Evolutionary conservation across 2,329 filamentous ascomycete genomes (phyloP).

Genomic region (Monosporascus sp.): DNA sequence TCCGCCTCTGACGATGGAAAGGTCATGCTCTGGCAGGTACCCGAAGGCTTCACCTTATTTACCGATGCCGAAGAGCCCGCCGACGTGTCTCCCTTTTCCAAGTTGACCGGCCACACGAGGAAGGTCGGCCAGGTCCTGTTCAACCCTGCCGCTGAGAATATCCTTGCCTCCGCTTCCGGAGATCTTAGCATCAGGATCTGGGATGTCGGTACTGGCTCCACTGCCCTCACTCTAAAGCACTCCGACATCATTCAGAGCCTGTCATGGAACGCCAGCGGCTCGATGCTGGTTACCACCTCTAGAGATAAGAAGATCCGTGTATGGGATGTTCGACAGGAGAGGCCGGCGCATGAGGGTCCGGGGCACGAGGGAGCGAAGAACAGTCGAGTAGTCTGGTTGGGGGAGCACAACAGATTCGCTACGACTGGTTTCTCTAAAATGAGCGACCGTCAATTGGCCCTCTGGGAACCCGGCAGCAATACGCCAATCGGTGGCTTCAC

Average conservation of each 20-base stretch:
- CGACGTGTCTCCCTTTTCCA: conserved; percentile 76
- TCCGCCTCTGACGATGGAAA: conserved; percentile 96
- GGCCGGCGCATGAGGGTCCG: conserved; percentile 73
- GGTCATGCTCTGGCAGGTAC: conserved; percentile 95
- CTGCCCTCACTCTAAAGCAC: conserved; percentile 74
- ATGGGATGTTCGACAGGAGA: conserved; percentile 95
- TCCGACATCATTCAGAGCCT: conserved; percentile 91
- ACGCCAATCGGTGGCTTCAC: conserved; percentile 88
- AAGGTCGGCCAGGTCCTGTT: conserved; percentile 98
- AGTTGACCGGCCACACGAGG: conserved; percentile 81
- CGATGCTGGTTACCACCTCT: conserved; percentile 83
- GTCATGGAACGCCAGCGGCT: conserved; percentile 90
- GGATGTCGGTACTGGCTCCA: conserved; percentile 78
- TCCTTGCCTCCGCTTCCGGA: conserved; percentile 90
- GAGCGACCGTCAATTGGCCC: conserved; percentile 92
- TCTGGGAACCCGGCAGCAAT: conserved; percentile 87
- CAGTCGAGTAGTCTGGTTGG: conserved; percentile 94
- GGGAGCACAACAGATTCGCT: conserved; percentile 90
- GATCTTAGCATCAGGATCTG: conserved; percentile 94
- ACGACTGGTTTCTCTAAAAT: conserved; percentile 97
- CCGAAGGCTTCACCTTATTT: conserved; percentile 77
- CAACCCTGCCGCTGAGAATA: conserved; percentile 92
- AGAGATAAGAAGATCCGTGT: conserved; percentile 97
- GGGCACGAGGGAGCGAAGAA: conserved; percentile 96
- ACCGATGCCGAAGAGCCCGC: conserved; percentile 79